Conservation (phyloP, 768 basidiomycete species). For the Lactifluus rugatus region DNA sequence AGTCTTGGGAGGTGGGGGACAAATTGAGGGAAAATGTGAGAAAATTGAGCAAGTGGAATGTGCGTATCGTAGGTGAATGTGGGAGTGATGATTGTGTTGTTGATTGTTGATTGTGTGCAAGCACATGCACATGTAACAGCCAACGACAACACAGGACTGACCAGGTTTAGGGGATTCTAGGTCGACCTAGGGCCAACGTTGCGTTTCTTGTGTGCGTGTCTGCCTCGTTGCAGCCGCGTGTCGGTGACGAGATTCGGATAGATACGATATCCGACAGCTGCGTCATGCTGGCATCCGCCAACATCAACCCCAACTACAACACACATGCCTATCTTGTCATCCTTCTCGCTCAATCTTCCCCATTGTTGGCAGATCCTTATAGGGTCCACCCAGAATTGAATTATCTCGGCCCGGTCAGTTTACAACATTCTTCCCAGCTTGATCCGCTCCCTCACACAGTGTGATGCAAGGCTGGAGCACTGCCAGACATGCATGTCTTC, state of each 20-base stretch:
- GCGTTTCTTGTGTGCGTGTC: not conserved
- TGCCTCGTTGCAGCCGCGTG: conserved; percentile 15
- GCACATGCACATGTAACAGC: not conserved
- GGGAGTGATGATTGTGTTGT: conserved; percentile 1
- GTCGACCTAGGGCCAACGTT: not conserved
- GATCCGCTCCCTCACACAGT: conserved; percentile 1
- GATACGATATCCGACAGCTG: not conserved
- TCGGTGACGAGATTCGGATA: not conserved
- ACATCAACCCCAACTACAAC: conserved; percentile 6
- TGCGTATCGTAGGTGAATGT: conserved; percentile 5
- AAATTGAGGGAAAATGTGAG: not conserved
- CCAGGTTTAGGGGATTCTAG: not conserved
- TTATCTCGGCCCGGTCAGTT: conserved; percentile 14
- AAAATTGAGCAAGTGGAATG: not conserved
- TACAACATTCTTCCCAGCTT: not conserved
- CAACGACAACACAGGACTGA: not conserved
- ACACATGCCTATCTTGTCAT: conserved; percentile 17
- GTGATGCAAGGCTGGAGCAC: conserved; percentile 7
- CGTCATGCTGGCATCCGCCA: conserved; percentile 1
- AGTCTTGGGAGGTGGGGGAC: not conserved
- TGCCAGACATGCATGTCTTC: conserved; percentile 16
- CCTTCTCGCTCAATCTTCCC: conserved; percentile 5
- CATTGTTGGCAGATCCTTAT: conserved; percentile 10
- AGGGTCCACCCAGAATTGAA: conserved; percentile 10
- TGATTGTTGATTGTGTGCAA: not conserved